Evolutionary conservation across 345 rosid genomes (phyloP), one percentile per base, ranked within the genome.

Genomic region (Gossypium longicalyx): DNA sequence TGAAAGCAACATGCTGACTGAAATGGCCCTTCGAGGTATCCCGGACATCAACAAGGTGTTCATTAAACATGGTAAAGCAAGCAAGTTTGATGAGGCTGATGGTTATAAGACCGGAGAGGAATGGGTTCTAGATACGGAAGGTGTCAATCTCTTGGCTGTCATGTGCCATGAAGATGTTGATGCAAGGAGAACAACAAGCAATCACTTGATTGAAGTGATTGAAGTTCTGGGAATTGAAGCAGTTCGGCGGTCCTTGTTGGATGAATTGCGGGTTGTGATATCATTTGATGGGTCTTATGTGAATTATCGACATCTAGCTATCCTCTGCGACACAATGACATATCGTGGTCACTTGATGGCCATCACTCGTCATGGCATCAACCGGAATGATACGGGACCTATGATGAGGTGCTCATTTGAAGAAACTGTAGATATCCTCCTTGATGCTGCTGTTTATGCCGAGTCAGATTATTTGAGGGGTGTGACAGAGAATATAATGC

Each of bases 51-150:
- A 94, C 84, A 94, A 92, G 76, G 98, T 94, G 47, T 94, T 94
- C 78, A 94, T 94, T 17, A 94, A 92, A 83, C 86, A 84, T 64
- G 85, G 87, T 52, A 92, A 92, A 82, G 83, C 83, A 48, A 94
- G 88, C 86, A 91, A 77, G 78, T 94, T 92, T 78, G 95, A 92
- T 76, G 95, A 87, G 57, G 82, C 71, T 47, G 97, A 82, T 34
- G 98, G 97, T 45, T 94, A 91, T 75, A 94, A 87, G 89, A 85
- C 95, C 0, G 73, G 79, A 15, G 97, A 89, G 81, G 98, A 94
- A 84, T 94, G 98, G 98, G 93, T 94, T 98, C 76, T 94, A 70
- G 98, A 94, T 76, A 94, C 98, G 1, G 98, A 94, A 83, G 98
- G 98, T 70, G 98, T 94, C 61, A 94, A 94, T 82, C 98, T 94